Conservation (phyloP, 331 rosid species). For the Spiraea crenata region DNA sequence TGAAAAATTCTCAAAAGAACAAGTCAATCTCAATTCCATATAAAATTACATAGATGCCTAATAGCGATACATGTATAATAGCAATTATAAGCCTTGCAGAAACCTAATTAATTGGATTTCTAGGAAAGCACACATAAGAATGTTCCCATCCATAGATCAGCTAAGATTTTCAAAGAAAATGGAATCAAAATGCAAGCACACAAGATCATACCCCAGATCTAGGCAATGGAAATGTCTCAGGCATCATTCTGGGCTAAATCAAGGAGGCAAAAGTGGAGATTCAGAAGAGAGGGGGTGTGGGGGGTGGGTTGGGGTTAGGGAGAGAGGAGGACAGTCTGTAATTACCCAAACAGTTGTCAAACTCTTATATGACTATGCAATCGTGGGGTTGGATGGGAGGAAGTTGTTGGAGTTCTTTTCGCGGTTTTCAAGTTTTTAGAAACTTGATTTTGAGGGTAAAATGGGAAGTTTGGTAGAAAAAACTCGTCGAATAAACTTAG, state of each 20-base stretch:
- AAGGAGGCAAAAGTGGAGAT: not conserved
- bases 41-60: not conserved
- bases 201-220: constrained; percentile 1
- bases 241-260: not conserved
- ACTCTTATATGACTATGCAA: not conserved
- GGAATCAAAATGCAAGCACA: constrained; percentile 1
- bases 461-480: not conserved
- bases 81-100: not conserved
- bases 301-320: not conserved
- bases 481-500: not conserved
- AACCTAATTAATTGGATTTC: not conserved
- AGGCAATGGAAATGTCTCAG: no score
- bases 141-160: not conserved
- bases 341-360: not conserved
- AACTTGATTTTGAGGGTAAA: not conserved
- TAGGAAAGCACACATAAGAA: not conserved
- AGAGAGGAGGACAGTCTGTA: not conserved
- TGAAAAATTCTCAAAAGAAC: constrained; percentile 28
- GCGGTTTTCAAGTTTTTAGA: not conserved
- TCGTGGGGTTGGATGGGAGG: not conserved
- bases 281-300: not conserved
- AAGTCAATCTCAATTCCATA: constrained; percentile 10
- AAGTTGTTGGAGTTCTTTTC: not conserved
- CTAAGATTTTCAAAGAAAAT: constrained; percentile 5
- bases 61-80: constrained; percentile 8